A percentile compares a stretch with the other conserved stretches of the same genome.
These are phyloP conservation scores for Globisporangium emineosum DNA, from an alignment of 352 stramenopile genomes.

Conservation along the genomic window DNA sequence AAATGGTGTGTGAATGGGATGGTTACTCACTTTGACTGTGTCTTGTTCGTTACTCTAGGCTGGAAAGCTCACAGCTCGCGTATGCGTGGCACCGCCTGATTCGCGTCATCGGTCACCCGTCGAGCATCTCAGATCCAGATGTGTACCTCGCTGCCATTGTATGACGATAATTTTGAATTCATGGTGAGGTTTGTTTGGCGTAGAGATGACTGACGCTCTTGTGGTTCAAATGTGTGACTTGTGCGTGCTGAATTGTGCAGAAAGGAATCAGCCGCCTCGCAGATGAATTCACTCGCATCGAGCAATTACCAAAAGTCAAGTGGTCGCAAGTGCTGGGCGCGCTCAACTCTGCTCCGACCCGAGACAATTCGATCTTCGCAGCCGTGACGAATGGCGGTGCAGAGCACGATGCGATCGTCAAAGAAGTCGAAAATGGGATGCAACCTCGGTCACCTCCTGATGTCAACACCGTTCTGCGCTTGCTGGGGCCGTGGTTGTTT, in stretches of 20 bases:
- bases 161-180: slow-evolving; percentile 1
- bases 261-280: slow-evolving; percentile 79
- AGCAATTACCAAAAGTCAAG: slow-evolving; percentile 65
- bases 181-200: background rate
- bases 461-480: slow-evolving; percentile 76
- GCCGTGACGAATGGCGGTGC: slow-evolving; percentile 38
- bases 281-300: slow-evolving; percentile 68
- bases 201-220: background rate
- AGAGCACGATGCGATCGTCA: slow-evolving; percentile 19
- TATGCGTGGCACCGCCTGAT: slow-evolving; percentile 85
- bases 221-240: no score
- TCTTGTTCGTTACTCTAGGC: slow-evolving; percentile 13
- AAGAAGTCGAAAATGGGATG: slow-evolving; percentile 22
- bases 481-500: slow-evolving; percentile 84
- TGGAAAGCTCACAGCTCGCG: slow-evolving; percentile 68
- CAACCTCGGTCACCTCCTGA: slow-evolving; percentile 70
- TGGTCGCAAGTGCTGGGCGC: slow-evolving; percentile 72
- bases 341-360: slow-evolving; percentile 46
- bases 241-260: slow-evolving; percentile 17
- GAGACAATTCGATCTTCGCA: slow-evolving; percentile 43
- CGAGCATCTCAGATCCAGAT: slow-evolving; percentile 77
- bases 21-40: background rate
- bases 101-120: slow-evolving; percentile 80
- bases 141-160: slow-evolving; percentile 80
- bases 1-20: no score